Evolutionary conservation across 2,329 filamentous ascomycete species (phyloP), one percentile per base, ranked within the genome.

Genomic region (Ceratocystis smalleyi): DNA sequence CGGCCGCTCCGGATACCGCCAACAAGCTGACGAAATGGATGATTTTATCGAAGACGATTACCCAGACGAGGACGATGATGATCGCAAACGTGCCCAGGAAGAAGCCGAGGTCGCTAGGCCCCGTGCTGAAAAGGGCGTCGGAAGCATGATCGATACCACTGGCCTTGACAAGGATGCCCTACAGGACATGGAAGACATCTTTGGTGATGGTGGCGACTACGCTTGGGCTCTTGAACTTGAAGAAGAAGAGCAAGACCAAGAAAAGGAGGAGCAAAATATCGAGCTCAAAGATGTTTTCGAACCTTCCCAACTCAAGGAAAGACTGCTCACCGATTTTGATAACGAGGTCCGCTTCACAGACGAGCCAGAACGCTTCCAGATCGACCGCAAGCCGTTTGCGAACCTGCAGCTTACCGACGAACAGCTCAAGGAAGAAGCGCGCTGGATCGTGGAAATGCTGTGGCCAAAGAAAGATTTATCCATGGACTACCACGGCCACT

Each of bases 251-350:
- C 89, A 95, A 68, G 85, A 89, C 59, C 84, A 87, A 65, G 81
- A 88, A 68, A 82, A 85, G 66, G 88, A 89, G 67, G 89, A 95
- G 69, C 88, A 91, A 70, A 86, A 86, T 55, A 83, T 97, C 51
- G 90, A 96, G 74, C 82, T 99, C 68, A 96, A 97, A 76, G 92
- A 99, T 72, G 92, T 99, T 61, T 99, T 99, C 71, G 94, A 99
- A 75, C 94, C 94, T 0, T 95, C 91, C 2, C 91, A 99, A 73
- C 82, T 99, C 47, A 86, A 87, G 65, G 94, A 99, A 75, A 92
- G 90, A 75, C 87, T 97, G 73, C 83, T 99, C 69, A 99, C 94
- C 7, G 94, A 97, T 65, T 91, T 91, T 68, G 94, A 99, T 73
- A 95, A 97, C 73, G 78, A 84, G 65, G 96, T 99, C 69, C 89